These are phyloP conservation scores for Apodospora peruviana DNA, from an alignment of 495 filamentous ascomycete genomes.

Conservation along the genomic window DNA sequence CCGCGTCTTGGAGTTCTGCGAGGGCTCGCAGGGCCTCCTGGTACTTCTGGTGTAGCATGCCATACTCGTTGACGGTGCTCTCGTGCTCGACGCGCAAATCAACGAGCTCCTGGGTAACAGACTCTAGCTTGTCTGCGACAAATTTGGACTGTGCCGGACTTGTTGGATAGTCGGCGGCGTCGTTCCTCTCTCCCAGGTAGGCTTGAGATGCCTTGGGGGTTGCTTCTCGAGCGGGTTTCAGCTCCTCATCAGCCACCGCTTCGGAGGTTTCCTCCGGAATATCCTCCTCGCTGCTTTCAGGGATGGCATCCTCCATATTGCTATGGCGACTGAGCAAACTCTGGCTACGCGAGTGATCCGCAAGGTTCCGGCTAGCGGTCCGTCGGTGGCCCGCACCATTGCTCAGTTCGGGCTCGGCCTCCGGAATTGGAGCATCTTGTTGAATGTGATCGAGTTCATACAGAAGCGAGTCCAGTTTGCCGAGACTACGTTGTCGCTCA, in stretches of 20 bases:
- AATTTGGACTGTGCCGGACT: slow-evolving; percentile 79
- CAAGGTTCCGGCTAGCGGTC: slow-evolving; percentile 31
- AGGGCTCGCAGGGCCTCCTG: slow-evolving; percentile 80
- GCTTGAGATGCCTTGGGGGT: slow-evolving; percentile 23
- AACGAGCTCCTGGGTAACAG: slow-evolving; percentile 85
- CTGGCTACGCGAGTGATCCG: slow-evolving; percentile 46
- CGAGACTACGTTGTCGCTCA: slow-evolving; percentile 89
- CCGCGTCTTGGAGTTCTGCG: slow-evolving; percentile 75
- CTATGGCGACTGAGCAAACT: slow-evolving; percentile 47
- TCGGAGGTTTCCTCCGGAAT: slow-evolving; percentile 27
- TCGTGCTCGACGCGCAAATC: slow-evolving; percentile 90
- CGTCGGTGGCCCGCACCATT: slow-evolving; percentile 42
- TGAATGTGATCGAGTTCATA: slow-evolving; percentile 83
- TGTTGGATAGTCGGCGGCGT: slow-evolving; percentile 36
- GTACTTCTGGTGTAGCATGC: slow-evolving; percentile 80
- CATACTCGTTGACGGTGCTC: slow-evolving; percentile 71
- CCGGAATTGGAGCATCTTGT: slow-evolving; percentile 44
- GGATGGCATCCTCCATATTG: slow-evolving; percentile 48
- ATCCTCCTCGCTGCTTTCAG: slow-evolving; percentile 34
- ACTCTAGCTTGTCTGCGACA: slow-evolving; percentile 89
- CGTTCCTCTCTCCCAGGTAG: slow-evolving; percentile 7
- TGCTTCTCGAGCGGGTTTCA: slow-evolving; percentile 24
- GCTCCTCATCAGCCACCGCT: slow-evolving; percentile 17
- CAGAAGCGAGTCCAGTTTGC: slow-evolving; percentile 87
- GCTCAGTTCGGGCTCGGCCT: slow-evolving; percentile 22